Conservation (phyloP, 2,329 filamentous ascomycete species). For the Nemania sp. region DNA sequence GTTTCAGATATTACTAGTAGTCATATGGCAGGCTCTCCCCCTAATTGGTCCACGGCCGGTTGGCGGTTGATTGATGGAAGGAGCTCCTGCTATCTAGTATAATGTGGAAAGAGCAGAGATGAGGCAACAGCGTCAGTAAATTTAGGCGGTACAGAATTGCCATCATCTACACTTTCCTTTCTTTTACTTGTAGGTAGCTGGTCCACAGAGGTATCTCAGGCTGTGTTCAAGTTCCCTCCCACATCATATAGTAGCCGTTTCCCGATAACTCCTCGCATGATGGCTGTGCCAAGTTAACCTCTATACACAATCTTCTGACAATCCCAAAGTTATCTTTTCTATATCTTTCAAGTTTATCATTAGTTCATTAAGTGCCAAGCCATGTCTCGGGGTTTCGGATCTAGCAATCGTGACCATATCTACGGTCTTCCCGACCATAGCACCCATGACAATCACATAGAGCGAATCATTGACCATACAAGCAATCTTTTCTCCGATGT, state of each 20-base stretch:
- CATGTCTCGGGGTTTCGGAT: conserved; percentile 31
- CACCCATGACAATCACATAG: conserved; percentile 34
- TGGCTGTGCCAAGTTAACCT: background rate
- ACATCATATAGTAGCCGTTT: background rate
- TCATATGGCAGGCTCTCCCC: too few relatives aligned
- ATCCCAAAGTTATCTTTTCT: background rate
- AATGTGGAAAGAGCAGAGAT: conserved; percentile 7
- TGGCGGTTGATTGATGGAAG: too few relatives aligned
- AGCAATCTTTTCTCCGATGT: conserved; percentile 28
- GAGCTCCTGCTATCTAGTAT: too few relatives aligned
- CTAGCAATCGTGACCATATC: conserved; percentile 18
- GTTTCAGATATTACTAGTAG: too few relatives aligned
- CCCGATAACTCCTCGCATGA: background rate
- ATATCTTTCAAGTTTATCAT: background rate
- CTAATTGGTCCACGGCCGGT: too few relatives aligned
- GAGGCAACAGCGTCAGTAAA: background rate
- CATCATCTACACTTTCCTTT: background rate
- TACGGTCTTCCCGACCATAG: conserved; percentile 26
- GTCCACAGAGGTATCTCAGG: too few relatives aligned
- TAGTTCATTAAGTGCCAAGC: background rate
- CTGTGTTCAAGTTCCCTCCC: too few relatives aligned
- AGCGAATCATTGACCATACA: conserved; percentile 38
- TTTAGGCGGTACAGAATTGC: background rate
- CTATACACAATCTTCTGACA: background rate
- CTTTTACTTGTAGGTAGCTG: too few relatives aligned